These are phyloP conservation scores for Trichomonas tenax DNA, from an alignment of 208 protist genomes.

Conservation along the genomic window DNA sequence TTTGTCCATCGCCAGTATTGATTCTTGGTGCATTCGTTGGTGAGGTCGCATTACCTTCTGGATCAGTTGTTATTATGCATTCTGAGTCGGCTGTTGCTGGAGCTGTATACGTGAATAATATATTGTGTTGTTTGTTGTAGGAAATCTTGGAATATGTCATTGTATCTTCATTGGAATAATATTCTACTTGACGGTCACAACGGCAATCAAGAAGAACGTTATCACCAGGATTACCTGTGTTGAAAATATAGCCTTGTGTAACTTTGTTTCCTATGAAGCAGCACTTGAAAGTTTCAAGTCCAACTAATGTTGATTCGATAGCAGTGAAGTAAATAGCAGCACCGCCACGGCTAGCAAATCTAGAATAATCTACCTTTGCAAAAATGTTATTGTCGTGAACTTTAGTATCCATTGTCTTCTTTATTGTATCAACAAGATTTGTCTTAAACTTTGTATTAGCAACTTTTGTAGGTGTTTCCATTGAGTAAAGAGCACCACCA, in stretches of 20 bases:
- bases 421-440: neutral
- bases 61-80: no score
- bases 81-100: no score
- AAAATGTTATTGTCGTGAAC: no score
- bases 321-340: neutral
- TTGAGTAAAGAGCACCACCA: neutral
- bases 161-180: neutral
- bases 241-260: neutral
- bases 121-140: no score
- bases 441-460: neutral
- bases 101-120: no score
- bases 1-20: neutral
- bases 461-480: neutral
- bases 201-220: neutral
- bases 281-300: neutral
- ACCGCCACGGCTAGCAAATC: neutral
- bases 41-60: no score
- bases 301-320: neutral
- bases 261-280: neutral
- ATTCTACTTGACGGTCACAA: neutral
- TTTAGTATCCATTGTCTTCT: no score
- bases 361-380: no score
- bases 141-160: neutral
- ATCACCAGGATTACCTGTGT: neutral
- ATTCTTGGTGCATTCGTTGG: no score